Evolutionary conservation across 306 rosid species (phyloP).

Genomic region (Cucurbita ficifolia): DNA sequence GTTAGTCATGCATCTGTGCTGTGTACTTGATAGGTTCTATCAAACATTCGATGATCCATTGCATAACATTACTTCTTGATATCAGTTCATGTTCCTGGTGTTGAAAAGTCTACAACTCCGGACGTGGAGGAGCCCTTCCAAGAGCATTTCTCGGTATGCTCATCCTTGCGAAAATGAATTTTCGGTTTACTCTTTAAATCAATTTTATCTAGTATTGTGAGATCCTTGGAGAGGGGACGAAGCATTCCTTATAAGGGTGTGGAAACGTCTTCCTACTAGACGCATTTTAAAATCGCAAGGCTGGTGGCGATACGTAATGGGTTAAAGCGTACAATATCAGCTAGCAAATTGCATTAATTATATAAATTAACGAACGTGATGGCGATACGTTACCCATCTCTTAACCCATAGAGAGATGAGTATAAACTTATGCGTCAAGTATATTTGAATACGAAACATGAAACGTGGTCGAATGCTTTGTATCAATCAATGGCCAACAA

Average conservation of each 20-base stretch:
- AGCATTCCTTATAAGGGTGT: no score
- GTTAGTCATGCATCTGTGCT: slow-evolving; percentile 9
- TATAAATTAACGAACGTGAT: no score
- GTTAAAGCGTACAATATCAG: no score
- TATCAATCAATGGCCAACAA: neutral
- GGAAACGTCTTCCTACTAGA: no score
- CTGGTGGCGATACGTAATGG: no score
- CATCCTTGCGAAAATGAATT: neutral
- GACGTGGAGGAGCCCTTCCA: slow-evolving; percentile 41
- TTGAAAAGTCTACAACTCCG: slow-evolving; percentile 16
- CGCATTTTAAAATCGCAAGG: no score
- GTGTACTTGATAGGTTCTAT: neutral
- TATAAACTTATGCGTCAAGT: neutral
- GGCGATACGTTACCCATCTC: neutral
- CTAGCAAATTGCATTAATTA: no score
- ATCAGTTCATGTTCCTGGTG: slow-evolving; percentile 28
- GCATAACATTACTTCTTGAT: slow-evolving; percentile 15
- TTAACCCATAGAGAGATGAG: neutral
- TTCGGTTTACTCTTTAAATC: neutral
- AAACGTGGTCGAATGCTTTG: neutral
- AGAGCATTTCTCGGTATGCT: slow-evolving; percentile 46
- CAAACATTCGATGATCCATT: neutral
- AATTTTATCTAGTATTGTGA: neutral
- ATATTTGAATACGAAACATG: neutral
- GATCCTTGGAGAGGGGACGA: neutral